phyloP scores from a whole-genome alignment of 805 yeast genomes.

The Yamadazyma akitaensis region DNA sequence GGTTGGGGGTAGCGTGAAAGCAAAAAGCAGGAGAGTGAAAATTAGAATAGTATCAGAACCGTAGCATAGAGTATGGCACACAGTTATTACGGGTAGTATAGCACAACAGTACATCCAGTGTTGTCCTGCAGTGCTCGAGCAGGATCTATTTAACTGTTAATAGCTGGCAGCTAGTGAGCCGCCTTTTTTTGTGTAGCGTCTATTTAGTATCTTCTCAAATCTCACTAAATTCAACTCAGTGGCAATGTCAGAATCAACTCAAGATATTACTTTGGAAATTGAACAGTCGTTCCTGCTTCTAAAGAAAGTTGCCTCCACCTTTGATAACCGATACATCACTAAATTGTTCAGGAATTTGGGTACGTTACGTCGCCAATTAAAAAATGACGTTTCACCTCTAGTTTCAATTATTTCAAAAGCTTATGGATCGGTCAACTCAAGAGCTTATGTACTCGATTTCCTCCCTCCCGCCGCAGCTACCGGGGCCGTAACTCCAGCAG shows the following conservation, averaged over 20 bases:
- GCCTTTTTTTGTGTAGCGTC: neutral
- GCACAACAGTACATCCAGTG: too few species aligned
- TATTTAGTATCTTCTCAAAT: neutral
- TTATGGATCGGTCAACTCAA: conserved; percentile 51
- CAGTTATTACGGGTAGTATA: too few species aligned
- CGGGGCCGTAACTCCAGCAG: conserved; percentile 26
- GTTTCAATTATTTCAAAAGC: conserved; percentile 48
- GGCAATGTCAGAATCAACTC: conserved; percentile 11
- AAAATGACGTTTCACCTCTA: conserved; percentile 41
- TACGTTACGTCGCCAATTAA: conserved; percentile 61
- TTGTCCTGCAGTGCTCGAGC: too few species aligned
- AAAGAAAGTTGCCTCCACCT: conserved; percentile 61
- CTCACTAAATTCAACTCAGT: conserved; percentile 1
- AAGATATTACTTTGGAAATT: conserved; percentile 22
- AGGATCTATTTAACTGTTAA: too few species aligned
- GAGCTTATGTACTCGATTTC: conserved; percentile 14
- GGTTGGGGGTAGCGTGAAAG: too few species aligned
- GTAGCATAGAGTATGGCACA: too few species aligned
- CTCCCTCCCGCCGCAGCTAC: conserved; percentile 21
- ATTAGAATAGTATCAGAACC: too few species aligned
- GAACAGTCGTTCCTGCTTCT: conserved; percentile 45
- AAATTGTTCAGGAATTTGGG: conserved; percentile 83
- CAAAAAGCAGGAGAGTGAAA: too few species aligned
- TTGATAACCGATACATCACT: conserved; percentile 84
- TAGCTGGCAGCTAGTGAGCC: too few species aligned